A percentile compares a stretch with the other conserved stretches of the same genome.
These are phyloP conservation scores for Bipolaris sorokiniana DNA, from an alignment of 2,329 filamentous ascomycete genomes.

Conservation along the genomic window DNA sequence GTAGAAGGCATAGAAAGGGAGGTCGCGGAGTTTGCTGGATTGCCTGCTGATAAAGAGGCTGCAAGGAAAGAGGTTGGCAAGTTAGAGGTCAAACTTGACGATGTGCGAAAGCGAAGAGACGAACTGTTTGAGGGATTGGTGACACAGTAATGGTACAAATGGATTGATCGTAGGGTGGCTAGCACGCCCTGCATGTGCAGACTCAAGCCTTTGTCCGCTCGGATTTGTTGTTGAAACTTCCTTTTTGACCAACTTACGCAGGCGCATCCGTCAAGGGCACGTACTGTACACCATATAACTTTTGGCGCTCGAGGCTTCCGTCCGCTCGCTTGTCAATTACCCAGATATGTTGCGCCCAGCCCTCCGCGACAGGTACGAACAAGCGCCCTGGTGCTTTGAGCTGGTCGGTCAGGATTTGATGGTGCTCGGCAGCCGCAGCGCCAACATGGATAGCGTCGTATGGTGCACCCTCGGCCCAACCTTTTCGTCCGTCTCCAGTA, in stretches of 20 bases:
- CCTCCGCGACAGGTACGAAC: constrained; percentile 75
- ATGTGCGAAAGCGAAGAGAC: constrained; percentile 69
- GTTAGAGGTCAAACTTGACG: constrained; percentile 67
- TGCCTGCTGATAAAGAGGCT: constrained; percentile 73
- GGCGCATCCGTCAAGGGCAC: constrained; percentile 78
- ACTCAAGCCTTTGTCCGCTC: neutral
- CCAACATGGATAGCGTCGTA: constrained; percentile 98
- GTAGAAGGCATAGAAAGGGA: constrained; percentile 68
- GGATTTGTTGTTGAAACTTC: neutral
- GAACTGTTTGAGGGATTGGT: constrained; percentile 76
- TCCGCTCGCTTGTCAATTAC: constrained; percentile 73
- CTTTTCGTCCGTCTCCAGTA: constrained; percentile 67
- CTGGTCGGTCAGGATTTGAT: constrained; percentile 75
- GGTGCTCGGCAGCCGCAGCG: constrained; percentile 77
- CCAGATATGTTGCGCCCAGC: constrained; percentile 70
- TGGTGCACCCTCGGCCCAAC: constrained; percentile 56
- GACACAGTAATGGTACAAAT: constrained; percentile 44
- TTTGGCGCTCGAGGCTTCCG: constrained; percentile 62
- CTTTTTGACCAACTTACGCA: constrained; percentile 1
- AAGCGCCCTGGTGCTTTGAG: constrained; percentile 78
- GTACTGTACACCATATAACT: constrained; percentile 74
- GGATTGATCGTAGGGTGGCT: neutral
- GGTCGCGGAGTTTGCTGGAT: constrained; percentile 69
- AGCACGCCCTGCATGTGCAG: neutral
- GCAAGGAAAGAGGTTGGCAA: constrained; percentile 74